Conservation (phyloP, 768 basidiomycete species). For the Auriscalpium orientale region DNA sequence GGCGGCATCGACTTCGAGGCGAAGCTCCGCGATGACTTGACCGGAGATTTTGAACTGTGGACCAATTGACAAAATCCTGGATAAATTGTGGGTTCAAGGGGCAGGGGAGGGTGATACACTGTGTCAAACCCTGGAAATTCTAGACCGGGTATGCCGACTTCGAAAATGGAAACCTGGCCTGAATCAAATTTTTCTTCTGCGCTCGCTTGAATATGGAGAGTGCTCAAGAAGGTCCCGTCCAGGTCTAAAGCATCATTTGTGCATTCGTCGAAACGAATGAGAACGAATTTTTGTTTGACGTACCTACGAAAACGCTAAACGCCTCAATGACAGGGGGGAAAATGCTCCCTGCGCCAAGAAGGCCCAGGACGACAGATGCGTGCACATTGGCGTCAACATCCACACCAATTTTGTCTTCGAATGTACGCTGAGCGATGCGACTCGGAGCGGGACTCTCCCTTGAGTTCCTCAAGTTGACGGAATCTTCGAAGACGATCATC, state of each 20-base stretch:
- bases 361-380: not conserved
- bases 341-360: not conserved
- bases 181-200: not conserved
- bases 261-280: not conserved
- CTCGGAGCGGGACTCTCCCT: not conserved
- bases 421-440: not conserved
- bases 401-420: not conserved
- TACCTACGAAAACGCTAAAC: not conserved
- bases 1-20: conserved; percentile 30
- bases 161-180: not conserved
- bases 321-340: not conserved
- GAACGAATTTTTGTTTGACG: not conserved
- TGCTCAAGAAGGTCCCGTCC: not conserved
- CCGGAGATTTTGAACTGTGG: conserved; percentile 39
- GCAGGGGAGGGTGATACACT: too few relatives aligned
- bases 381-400: not conserved
- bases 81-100: not conserved
- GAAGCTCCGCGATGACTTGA: conserved; percentile 20
- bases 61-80: conserved; percentile 39
- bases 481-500: not conserved
- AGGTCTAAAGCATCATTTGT: not conserved
- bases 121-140: conserved; percentile 1
- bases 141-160: conserved; percentile 43
- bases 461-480: not conserved
- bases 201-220: not conserved